Evolutionary conservation across 257 asterid genomes (phyloP).

Genomic region (Verbena officinalis): DNA sequence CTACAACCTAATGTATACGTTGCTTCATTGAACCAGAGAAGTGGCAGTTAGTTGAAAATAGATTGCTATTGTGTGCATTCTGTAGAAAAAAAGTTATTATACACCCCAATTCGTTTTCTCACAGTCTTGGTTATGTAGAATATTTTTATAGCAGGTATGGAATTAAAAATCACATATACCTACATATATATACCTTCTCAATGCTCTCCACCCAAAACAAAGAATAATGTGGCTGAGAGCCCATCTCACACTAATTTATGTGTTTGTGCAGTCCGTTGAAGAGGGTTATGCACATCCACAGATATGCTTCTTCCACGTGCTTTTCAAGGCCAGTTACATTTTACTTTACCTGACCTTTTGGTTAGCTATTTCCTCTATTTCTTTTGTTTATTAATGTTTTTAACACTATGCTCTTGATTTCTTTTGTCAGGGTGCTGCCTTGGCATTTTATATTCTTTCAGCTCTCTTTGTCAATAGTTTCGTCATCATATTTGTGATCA

Average conservation of each 20-base stretch:
- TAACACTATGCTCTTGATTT: conserved; percentile 25
- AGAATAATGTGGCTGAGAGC: conserved; percentile 25
- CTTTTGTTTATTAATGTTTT: conserved; percentile 20
- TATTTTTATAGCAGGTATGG: conserved; percentile 2
- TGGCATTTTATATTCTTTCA: conserved; percentile 93
- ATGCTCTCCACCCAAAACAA: neutral
- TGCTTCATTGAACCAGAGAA: conserved; percentile 1
- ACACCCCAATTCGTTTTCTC: neutral
- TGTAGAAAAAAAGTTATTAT: neutral
- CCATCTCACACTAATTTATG: conserved; percentile 19
- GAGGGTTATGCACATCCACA: conserved; percentile 90
- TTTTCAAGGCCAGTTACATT: conserved; percentile 69
- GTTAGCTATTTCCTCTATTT: conserved; percentile 25
- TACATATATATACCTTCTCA: conserved; percentile 12
- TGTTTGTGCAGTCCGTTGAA: conserved; percentile 68
- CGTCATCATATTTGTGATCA: conserved; percentile 90
- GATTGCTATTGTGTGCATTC: neutral
- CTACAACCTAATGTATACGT: neutral
- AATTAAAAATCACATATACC: neutral
- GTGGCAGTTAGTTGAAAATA: neutral
- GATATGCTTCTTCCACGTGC: conserved; percentile 91
- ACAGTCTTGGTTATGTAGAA: neutral
- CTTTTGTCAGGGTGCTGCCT: conserved; percentile 75
- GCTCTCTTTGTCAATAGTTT: conserved; percentile 82
- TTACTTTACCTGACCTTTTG: conserved; percentile 38